Conservation (phyloP, 129 eudicot species). For the carrot (Daucus carota) region DH1_v3.0 NC_030385.2:30218001-30218500, state of each 20-base stretch:
- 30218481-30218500: neutral
- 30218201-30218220: constrained; percentile 78
- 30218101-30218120: constrained; percentile 55
- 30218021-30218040: neutral
- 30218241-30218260: constrained; percentile 39
- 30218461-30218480: too few relatives aligned
- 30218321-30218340: neutral
- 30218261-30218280: neutral
- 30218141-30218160: constrained; percentile 49
- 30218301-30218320: neutral
- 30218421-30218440: neutral
- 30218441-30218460: neutral
- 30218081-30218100: constrained; percentile 33
- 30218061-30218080: constrained; percentile 2
- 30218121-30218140: constrained; percentile 21
- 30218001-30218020: neutral
- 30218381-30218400: neutral
- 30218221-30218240: constrained; percentile 97
- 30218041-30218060: neutral
- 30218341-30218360: neutral
- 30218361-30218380: neutral
- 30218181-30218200: constrained; percentile 57
- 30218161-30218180: constrained; percentile 57
- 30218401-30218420: neutral
- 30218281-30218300: neutral